Evolutionary conservation across 2,329 filamentous ascomycete genomes (phyloP), one percentile per base, ranked within the genome.

Genomic region (Tympanopsis confertula): DNA sequence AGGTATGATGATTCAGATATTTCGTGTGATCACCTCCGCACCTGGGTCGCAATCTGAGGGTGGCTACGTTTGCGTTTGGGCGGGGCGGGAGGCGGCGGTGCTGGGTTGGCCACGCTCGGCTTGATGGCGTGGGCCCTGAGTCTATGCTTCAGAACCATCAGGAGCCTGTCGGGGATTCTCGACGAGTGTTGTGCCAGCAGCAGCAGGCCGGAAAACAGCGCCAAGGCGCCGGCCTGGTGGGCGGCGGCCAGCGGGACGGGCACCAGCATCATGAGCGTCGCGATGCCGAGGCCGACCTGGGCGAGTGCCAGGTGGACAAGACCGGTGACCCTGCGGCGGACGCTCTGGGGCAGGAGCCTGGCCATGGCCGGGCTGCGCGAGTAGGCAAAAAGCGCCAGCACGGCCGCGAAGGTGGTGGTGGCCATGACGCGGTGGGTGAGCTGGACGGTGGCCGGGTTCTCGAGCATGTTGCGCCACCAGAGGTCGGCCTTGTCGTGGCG

Each of bases 381-480:
- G 61, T 88, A 96, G n/a, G 74, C 73, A 58, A 81, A 93, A 7
- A 98, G 69, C 3, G 77, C 70, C 45, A 94, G 65, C 42, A 96
- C 76, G 44, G 82, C 73, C 38, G 76, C 82, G 58, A 94, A 94
- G 1, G 89, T 94, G 13, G 86, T 87, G 35, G 81, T 86, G 41
- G 91, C 91, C 24, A 96, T 71, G 49, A 94, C 84, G 33, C 91
- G 82, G 66, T 98, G 91, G 61, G 98, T 85, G 35, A 98, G 75
- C 63, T 98, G 91, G 2, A 96, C 91, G 19, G 93, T 75, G n/a
- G 84, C 88, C 3, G 91, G 91, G 63, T 98, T 98, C 67, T 96
- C 91, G 22, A 96, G 79, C 70, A 93, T 83, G 63, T 98, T 98
- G 52, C 91, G 80, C 91, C 91, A 98, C 78, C 83, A 87, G 14